Evolutionary conservation across 2,329 filamentous ascomycete genomes (phyloP), one percentile per base, ranked within the genome.

Genomic region (Ophiostoma pallidulum): DNA sequence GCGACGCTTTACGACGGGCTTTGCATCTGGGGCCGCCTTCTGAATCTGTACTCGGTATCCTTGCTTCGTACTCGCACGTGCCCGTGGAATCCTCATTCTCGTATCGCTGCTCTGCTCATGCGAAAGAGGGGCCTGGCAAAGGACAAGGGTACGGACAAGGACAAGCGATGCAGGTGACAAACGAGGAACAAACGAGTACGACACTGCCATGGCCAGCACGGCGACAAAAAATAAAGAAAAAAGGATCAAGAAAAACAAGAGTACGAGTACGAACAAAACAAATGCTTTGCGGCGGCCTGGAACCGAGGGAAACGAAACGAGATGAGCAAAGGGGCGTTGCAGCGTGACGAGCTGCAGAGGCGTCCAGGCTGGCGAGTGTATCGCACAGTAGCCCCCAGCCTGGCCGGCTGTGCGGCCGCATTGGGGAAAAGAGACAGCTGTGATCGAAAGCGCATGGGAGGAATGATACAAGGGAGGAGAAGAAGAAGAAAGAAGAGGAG

Each of bases 251-350:
- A 13, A 26, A 41, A 22, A n/a, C n/a, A n/a, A 33, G 14, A 33
- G 31, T 8, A 26, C 2, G 14, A 14, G 4, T 6, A 13, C 26
- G n/a, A 13, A 26, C 38, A 22, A 51, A 36, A 37, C 44, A 51
- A 50, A 35, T 10, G 35, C 7, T 20, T 29, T 33, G 35, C 24
- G 18, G 26, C 14, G 33, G 19, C 13, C 13, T 12, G 18, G 12
- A 29, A 24, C n/a, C n/a, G n/a, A n/a, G n/a, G 8, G 37, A 46
- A 41, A 42, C 41, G 41, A 47, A 51, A 46, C 40, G 50, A 49
- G 29, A 48, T 51, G 49, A 48, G 33, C 42, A 45, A 42, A 47
- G 47, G 50, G 35, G 43, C 29, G 9, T 14, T 38, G 38, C 41
- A 42, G 49, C n/a, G 42, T 38, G 37, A 41, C 38, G 42, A 29